phyloP scores from a whole-genome alignment of 2,329 filamentous ascomycete species.

The Curvularia sp. region DNA sequence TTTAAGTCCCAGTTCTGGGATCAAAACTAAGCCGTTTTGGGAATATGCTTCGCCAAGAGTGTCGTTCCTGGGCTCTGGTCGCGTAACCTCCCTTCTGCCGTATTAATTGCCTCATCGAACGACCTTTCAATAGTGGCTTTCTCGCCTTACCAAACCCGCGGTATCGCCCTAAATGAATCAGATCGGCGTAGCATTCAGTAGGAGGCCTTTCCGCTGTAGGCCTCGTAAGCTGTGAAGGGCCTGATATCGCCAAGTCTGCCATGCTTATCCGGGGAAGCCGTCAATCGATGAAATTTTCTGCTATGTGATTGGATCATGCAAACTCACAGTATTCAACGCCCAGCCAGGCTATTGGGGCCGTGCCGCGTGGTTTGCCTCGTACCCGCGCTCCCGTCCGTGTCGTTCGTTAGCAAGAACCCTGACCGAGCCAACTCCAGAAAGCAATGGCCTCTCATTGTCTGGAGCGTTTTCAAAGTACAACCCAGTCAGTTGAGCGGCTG shows the following conservation, averaged over 20 bases:
- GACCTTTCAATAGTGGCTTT: not conserved
- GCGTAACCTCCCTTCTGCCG: not conserved
- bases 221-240: slow-evolving; percentile 4
- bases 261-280: slow-evolving; percentile 1
- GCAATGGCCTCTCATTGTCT: not conserved
- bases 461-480: slow-evolving; percentile 1
- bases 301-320: slow-evolving; percentile 1
- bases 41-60: no score
- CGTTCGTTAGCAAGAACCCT: not conserved
- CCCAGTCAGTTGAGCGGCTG: not conserved
- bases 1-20: no score
- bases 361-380: not conserved
- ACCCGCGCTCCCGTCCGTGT: not conserved
- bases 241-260: not conserved
- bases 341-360: not conserved
- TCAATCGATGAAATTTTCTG: not conserved
- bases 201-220: slow-evolving; percentile 5
- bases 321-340: not conserved
- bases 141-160: slow-evolving; percentile 1
- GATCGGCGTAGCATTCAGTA: slow-evolving; percentile 5
- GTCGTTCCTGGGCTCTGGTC: no score
- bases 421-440: slow-evolving; percentile 2
- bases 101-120: not conserved
- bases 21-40: no score
- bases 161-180: slow-evolving; percentile 1